Conservation (phyloP, 2,329 filamentous ascomycete species). For the Trichoderma guizhouense region DNA sequence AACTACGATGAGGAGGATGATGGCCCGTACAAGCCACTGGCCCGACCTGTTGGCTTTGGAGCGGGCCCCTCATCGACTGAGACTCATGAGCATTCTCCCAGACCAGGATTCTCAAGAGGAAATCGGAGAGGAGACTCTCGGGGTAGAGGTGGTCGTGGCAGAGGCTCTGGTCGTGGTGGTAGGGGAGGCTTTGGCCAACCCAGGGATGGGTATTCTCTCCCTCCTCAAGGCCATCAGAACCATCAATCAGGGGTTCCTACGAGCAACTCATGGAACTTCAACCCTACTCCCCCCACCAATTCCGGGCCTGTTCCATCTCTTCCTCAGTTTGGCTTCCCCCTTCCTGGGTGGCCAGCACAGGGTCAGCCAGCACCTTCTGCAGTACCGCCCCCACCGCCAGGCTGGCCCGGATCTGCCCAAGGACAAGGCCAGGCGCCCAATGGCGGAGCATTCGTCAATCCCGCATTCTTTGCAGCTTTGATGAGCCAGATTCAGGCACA, state of each 20-base stretch:
- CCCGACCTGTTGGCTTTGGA: conserved; percentile 63
- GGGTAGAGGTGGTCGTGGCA: conserved; percentile 43
- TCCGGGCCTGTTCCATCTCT: conserved; percentile 21
- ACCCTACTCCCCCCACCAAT: conserved; percentile 5
- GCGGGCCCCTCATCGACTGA: conserved; percentile 44
- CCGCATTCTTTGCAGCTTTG: conserved; percentile 52
- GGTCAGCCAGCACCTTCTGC: conserved; percentile 26
- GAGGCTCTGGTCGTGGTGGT: conserved; percentile 40
- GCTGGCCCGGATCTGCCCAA: conserved; percentile 31
- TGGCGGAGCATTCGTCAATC: conserved; percentile 52
- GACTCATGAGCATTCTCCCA: conserved; percentile 33
- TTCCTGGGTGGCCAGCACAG: conserved; percentile 38
- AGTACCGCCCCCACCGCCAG: conserved; percentile 37
- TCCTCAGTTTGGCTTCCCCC: conserved; percentile 43
- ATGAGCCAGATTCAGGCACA: conserved; percentile 44
- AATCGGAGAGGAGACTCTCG: conserved; percentile 45
- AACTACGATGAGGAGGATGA: conserved; percentile 69
- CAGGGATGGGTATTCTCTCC: conserved; percentile 42
- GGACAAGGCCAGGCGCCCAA: conserved; percentile 32
- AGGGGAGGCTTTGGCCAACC: conserved; percentile 34
- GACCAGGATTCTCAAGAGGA: conserved; percentile 35
- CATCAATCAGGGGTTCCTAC: conserved; percentile 24
- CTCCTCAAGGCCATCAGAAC: conserved; percentile 36
- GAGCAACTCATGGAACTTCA: conserved; percentile 21
- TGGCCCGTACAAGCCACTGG: conserved; percentile 68